Evolutionary conservation across 2,329 filamentous ascomycete genomes (phyloP).

Genomic region (Fusarium nanum): DNA sequence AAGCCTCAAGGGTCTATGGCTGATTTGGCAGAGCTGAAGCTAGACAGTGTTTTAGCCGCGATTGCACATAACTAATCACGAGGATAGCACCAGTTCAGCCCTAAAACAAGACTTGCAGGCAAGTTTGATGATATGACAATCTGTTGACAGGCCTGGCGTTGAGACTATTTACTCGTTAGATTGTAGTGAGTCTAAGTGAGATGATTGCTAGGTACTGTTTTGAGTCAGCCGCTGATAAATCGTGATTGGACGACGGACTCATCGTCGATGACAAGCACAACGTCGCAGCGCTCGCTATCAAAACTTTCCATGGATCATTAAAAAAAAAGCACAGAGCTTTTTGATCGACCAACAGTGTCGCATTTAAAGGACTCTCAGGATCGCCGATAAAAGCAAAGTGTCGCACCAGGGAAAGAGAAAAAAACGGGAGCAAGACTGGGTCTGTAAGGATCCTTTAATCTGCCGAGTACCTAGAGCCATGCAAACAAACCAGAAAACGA

Average conservation of each 20-base stretch:
- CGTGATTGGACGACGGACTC: neutral
- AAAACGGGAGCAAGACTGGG: constrained; percentile 33
- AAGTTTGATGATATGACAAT: constrained; percentile 1
- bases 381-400: constrained; percentile 25
- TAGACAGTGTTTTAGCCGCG: constrained; percentile 4
- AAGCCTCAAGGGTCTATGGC: constrained; percentile 29
- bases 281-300: neutral
- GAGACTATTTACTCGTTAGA: constrained; percentile 1
- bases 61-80: constrained; percentile 5
- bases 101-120: constrained; percentile 1
- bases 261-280: constrained; percentile 22
- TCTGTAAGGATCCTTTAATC: constrained; percentile 34
- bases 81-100: constrained; percentile 17
- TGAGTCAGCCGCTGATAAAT: neutral
- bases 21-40: constrained; percentile 10
- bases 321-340: constrained; percentile 14
- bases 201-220: neutral
- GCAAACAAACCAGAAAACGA: constrained; percentile 5
- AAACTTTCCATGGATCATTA: neutral
- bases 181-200: neutral
- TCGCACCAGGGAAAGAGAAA: constrained; percentile 26
- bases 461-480: constrained; percentile 4
- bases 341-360: constrained; percentile 21
- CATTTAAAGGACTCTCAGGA: constrained; percentile 8
- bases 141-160: neutral